A percentile compares a stretch with the other conserved stretches of the same genome.
phyloP scores from a whole-genome alignment of 2,329 filamentous ascomycete species.

The Fusarium tuaranense region DNA sequence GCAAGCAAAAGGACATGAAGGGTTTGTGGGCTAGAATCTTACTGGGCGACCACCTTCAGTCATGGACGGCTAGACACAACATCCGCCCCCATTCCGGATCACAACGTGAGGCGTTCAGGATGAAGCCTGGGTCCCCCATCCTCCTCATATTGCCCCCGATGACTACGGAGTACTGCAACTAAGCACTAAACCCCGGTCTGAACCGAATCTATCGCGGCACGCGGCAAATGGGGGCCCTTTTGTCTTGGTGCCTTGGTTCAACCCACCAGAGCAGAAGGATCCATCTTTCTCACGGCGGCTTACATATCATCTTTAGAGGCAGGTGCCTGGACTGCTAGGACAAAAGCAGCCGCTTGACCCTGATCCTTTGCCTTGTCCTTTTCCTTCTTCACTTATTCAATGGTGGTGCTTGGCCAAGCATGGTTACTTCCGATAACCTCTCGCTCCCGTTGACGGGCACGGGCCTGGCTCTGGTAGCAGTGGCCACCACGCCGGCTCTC shows the following conservation, averaged over 20 bases:
- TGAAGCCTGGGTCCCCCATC: background rate
- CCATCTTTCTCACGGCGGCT: slow-evolving; percentile 27
- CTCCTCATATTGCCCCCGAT: background rate
- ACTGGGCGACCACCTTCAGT: background rate
- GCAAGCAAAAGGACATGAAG: slow-evolving; percentile 15
- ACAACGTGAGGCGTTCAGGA: background rate
- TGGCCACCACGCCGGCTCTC: slow-evolving; percentile 54
- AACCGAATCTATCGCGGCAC: slow-evolving; percentile 7
- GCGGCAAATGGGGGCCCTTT: slow-evolving; percentile 2
- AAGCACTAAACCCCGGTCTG: background rate
- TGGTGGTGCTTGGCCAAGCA: slow-evolving; percentile 13
- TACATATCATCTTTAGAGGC: slow-evolving; percentile 29
- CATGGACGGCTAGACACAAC: slow-evolving; percentile 7
- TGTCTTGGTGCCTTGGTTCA: slow-evolving; percentile 31
- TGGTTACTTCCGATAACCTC: slow-evolving; percentile 23
- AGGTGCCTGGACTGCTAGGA: slow-evolving; percentile 18
- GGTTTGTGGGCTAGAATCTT: slow-evolving; percentile 2
- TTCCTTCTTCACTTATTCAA: background rate
- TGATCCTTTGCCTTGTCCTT: background rate
- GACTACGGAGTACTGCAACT: background rate
- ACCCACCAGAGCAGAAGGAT: slow-evolving; percentile 21
- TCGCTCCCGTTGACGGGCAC: slow-evolving; percentile 47
- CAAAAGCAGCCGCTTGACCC: slow-evolving; percentile 22
- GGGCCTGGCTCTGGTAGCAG: slow-evolving; percentile 50
- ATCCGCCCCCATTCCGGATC: background rate